phyloP scores from a whole-genome alignment of 192 early-diverging fungal species.

The Fimicolochytrium jonesii region DNA sequence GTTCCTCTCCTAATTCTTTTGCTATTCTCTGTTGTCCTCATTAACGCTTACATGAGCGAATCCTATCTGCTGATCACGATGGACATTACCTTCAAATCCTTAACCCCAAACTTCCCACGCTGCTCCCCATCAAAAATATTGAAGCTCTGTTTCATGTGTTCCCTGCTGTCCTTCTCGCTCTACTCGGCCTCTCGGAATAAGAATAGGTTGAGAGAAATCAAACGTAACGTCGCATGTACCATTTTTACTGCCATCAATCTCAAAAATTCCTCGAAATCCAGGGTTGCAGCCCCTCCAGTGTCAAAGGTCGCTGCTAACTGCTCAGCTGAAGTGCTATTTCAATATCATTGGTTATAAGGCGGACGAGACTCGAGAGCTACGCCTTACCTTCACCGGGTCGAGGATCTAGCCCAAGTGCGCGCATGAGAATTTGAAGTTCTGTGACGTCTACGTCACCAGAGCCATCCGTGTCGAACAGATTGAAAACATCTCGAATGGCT shows the following conservation, averaged over 20 bases:
- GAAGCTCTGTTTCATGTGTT: constrained; percentile 61
- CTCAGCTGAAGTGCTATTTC: constrained; percentile 20
- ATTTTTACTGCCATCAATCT: constrained; percentile 36
- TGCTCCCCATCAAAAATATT: constrained; percentile 59
- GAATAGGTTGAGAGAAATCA: not conserved
- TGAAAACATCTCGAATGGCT: constrained; percentile 30
- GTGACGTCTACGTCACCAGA: constrained; percentile 60
- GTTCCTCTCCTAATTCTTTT: constrained; percentile 57
- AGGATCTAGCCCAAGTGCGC: constrained; percentile 66
- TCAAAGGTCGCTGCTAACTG: constrained; percentile 42
- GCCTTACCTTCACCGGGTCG: constrained; percentile 48
- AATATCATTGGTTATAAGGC: too few relatives aligned
- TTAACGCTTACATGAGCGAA: too few relatives aligned
- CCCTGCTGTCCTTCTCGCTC: constrained; percentile 47
- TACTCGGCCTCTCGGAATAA: not conserved
- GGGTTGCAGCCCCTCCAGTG: constrained; percentile 28
- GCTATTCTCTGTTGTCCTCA: constrained; percentile 59
- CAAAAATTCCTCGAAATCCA: constrained; percentile 57
- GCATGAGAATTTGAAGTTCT: constrained; percentile 65
- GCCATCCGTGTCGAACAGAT: constrained; percentile 52
- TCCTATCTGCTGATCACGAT: too few relatives aligned
- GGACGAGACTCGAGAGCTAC: not conserved
- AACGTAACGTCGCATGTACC: constrained; percentile 28
- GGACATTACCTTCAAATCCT: constrained; percentile 39
- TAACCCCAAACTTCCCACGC: constrained; percentile 52